Evolutionary conservation across 108 stramenopile species (phyloP).

Genomic region (Phaeodactylum tricornutum): DNA sequence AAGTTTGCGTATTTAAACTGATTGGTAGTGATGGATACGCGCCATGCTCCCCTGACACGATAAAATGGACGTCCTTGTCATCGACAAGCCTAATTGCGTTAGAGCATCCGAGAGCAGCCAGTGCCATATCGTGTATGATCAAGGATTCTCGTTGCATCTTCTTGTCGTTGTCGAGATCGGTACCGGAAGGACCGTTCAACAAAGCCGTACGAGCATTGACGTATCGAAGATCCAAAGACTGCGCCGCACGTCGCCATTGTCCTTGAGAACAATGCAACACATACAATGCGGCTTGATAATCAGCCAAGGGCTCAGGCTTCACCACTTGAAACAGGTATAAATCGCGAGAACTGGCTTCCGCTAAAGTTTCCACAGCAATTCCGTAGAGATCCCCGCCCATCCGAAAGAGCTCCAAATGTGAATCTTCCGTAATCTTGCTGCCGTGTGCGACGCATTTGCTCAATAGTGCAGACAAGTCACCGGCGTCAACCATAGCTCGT

Average conservation of each 20-base stretch:
- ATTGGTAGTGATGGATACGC: background rate
- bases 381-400: constrained; percentile 48
- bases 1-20: no score
- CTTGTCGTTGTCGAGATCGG: constrained; percentile 3
- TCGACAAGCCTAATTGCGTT: background rate
- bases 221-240: constrained; percentile 55
- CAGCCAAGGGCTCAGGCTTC: constrained; percentile 22
- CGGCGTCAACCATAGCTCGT: constrained; percentile 63
- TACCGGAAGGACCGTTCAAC: constrained; percentile 11
- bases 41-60: background rate
- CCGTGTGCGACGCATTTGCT: constrained; percentile 38
- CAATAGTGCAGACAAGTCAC: constrained; percentile 48
- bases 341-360: constrained; percentile 18
- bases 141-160: constrained; percentile 19
- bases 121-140: constrained; percentile 45
- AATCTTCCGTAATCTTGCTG: constrained; percentile 7
- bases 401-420: constrained; percentile 2
- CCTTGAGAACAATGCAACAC: constrained; percentile 63
- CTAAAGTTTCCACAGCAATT: constrained; percentile 45
- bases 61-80: background rate
- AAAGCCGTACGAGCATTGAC: constrained; percentile 30
- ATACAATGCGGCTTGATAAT: constrained; percentile 70
- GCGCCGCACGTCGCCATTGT: constrained; percentile 65
- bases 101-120: constrained; percentile 32
- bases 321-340: constrained; percentile 19